Evolutionary conservation across 768 basidiomycete species (phyloP), one percentile per base, ranked within the genome.

Genomic region (Trametes gibbosa): DNA sequence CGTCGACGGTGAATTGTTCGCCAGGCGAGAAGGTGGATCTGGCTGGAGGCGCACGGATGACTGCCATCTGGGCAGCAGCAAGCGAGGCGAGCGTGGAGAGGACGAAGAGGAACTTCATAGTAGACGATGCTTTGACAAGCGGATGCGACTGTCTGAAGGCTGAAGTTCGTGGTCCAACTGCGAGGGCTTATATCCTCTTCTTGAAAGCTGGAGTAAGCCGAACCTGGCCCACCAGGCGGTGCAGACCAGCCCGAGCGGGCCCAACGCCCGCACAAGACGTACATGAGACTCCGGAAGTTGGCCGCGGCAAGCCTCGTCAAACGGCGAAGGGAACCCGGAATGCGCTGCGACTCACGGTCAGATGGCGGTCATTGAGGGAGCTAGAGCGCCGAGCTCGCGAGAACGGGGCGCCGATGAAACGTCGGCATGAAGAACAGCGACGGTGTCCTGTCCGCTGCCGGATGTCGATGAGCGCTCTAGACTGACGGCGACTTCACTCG

Each of bases 1-100:
- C 66, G 40, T 75, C 66, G 34, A 76, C 74, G 12, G 66, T 69
- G 50, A 77, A 53, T 17, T 24, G 21, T 16, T 55, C 21, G 32
- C 43, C 53, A n/a, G 53, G 53, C n/a, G 43, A 14, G 53, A 47
- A 37, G 34, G 53, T 53, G 19, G 43, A 34, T 7, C 16, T n/a
- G 6, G 53, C 21, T n/a, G 29, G 29, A 16, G 53, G 53, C 14
- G 53, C 53, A 10, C 42, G 16, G 34, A 55, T 55, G 34, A 55
- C 45, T 1, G 45, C 53, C 16, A 17, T 24, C 16, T 55, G 53
- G 19, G 53, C 53, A 16, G 45, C 53, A 45, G 35, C 32, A n/a
- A 39, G 24, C 14, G 53, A 35, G 13, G 35, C 45, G 17, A 55
- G 45, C 5, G 53, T 45, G 2, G 45, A 46, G 34, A 55, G 53